phyloP scores from a whole-genome alignment of 257 asterid species.

The Anisodus tanguticus region DNA sequence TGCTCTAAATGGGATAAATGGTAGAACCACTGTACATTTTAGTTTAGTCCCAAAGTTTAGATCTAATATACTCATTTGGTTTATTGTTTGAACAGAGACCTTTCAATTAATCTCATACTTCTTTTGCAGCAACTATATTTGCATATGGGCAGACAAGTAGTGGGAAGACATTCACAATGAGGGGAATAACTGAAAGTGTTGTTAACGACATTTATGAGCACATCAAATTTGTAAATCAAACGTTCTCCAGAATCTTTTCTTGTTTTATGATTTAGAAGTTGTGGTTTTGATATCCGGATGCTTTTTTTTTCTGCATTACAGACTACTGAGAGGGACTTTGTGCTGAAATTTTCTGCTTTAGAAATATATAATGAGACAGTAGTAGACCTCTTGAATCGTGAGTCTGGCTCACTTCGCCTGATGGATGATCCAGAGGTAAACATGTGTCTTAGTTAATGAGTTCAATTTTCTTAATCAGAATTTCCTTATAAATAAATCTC shows the following conservation, averaged over 20 bases:
- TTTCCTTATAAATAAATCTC: slow-evolving; percentile 1
- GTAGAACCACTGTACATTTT: slow-evolving; percentile 41
- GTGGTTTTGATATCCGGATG: slow-evolving; percentile 24
- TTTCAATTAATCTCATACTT: slow-evolving; percentile 10
- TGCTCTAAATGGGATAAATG: slow-evolving; percentile 87
- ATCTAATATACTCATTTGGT: neutral
- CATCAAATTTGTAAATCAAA: slow-evolving; percentile 57
- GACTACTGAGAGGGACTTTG: slow-evolving; percentile 81
- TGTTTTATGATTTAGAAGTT: neutral
- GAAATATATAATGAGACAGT: slow-evolving; percentile 97
- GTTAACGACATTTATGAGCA: slow-evolving; percentile 82
- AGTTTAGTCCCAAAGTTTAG: neutral
- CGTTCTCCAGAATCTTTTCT: slow-evolving; percentile 21
- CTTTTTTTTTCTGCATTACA: slow-evolving; percentile 40
- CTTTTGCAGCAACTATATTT: slow-evolving; percentile 80
- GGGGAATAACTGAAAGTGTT: slow-evolving; percentile 87
- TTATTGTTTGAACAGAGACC: slow-evolving; percentile 7
- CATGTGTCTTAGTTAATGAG: neutral
- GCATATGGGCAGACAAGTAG: slow-evolving; percentile 98
- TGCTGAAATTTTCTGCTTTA: slow-evolving; percentile 84
- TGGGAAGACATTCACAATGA: slow-evolving; percentile 96
- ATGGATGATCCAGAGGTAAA: slow-evolving; percentile 94
- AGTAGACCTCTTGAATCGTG: slow-evolving; percentile 84
- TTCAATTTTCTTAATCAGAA: slow-evolving; percentile 19
- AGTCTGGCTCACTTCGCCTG: slow-evolving; percentile 82